Evolutionary conservation across 1,284 basidiomycete species (phyloP).

Genomic region (Blastosporella zonata): DNA sequence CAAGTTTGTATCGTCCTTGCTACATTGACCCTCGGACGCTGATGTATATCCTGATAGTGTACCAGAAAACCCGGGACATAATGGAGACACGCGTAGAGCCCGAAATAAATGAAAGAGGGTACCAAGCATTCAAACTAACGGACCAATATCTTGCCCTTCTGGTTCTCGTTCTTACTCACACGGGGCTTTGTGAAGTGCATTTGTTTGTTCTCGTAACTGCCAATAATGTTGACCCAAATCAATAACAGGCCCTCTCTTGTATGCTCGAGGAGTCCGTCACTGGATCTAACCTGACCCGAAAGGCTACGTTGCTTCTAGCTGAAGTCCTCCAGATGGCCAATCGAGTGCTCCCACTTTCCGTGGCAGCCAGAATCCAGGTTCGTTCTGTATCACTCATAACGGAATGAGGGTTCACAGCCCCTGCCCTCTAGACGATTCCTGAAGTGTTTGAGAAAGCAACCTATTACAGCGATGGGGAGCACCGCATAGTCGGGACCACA

Average conservation of each 20-base stretch:
- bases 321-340: conserved; percentile 90
- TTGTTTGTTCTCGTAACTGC: conserved; percentile 21
- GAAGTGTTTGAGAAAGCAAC: conserved; percentile 83
- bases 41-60: conserved; percentile 48
- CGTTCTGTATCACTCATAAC: conserved; percentile 11
- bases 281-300: conserved; percentile 71
- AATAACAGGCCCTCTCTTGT: conserved; percentile 68
- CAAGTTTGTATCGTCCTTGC: conserved; percentile 51
- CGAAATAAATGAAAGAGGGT: conserved; percentile 41
- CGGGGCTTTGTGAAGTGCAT: conserved; percentile 83
- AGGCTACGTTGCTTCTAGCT: conserved; percentile 90
- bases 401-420: not conserved
- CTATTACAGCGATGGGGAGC: conserved; percentile 68
- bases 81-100: conserved; percentile 27
- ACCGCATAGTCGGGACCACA: conserved; percentile 80
- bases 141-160: conserved; percentile 95
- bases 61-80: conserved; percentile 53
- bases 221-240: not conserved
- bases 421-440: conserved; percentile 67
- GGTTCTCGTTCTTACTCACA: conserved; percentile 82
- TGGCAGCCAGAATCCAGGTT: conserved; percentile 84
- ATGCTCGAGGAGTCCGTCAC: conserved; percentile 79
- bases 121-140: conserved; percentile 75
- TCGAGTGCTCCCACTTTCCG: conserved; percentile 78
- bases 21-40: not conserved